Percentiles rank a stretch among this genome's conserved stretches.
These are phyloP conservation scores for Fusarium denticulatum DNA, from an alignment of 2,329 filamentous ascomycete species.

Conservation along the genomic window DNA sequence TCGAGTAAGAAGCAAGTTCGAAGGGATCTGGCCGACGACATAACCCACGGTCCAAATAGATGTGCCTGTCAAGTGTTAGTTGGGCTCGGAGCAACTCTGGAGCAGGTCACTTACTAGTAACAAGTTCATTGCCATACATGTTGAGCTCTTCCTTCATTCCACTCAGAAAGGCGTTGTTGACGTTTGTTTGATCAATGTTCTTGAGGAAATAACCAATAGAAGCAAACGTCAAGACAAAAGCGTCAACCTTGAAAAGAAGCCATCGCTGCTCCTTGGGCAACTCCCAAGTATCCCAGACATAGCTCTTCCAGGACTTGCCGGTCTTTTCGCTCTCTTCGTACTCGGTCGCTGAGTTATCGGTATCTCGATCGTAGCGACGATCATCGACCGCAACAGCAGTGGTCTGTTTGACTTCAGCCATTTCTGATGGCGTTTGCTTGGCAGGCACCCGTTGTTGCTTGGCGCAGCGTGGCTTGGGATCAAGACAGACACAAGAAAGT, in stretches of 20 bases:
- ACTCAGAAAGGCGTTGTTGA: slow-evolving; percentile 50
- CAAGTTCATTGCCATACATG: slow-evolving; percentile 36
- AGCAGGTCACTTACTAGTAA: slow-evolving; percentile 20
- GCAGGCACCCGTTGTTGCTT: background rate
- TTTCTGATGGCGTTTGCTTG: background rate
- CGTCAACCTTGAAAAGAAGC: slow-evolving; percentile 49
- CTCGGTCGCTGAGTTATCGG: background rate
- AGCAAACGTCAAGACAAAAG: slow-evolving; percentile 48
- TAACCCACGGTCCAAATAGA: slow-evolving; percentile 39
- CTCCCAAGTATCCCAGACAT: slow-evolving; percentile 51
- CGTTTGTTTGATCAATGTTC: slow-evolving; percentile 52
- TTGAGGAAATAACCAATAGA: slow-evolving; percentile 49
- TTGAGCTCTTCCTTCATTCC: slow-evolving; percentile 38
- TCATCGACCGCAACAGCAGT: background rate
- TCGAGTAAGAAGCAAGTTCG: slow-evolving; percentile 37
- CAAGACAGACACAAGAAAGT: background rate
- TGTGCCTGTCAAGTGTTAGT: slow-evolving; percentile 4
- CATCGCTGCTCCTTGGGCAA: slow-evolving; percentile 46
- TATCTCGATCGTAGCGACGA: background rate
- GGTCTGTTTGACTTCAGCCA: slow-evolving; percentile 8
- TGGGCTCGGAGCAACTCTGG: background rate
- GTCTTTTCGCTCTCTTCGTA: background rate
- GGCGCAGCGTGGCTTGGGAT: background rate
- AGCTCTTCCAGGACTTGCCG: slow-evolving; percentile 47
- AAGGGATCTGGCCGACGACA: slow-evolving; percentile 39